Conservation (phyloP, 129 eudicot genomes). For the Tagetes patula region DNA sequence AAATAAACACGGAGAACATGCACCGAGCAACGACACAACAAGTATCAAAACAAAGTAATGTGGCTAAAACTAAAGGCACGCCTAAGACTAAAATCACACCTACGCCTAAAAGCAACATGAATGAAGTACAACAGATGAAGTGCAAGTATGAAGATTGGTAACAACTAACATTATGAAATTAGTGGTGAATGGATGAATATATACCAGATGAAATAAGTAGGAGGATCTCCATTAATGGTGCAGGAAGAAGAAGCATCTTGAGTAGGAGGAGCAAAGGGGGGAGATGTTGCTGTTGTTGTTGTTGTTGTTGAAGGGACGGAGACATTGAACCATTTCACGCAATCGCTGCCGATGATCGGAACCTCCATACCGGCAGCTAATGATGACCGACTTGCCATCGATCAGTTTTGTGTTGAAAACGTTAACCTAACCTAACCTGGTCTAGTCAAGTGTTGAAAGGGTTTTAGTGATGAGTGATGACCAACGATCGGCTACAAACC, state of each 20-base stretch:
- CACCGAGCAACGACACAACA: too few relatives aligned
- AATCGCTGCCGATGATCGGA: slow-evolving; percentile 73
- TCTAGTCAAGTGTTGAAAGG: slow-evolving; percentile 23
- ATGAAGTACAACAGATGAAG: too few relatives aligned
- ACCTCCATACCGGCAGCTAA: slow-evolving; percentile 83
- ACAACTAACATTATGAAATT: neutral
- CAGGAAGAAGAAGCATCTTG: slow-evolving; percentile 65
- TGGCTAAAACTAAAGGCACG: too few relatives aligned
- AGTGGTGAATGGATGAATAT: neutral
- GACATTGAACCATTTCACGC: slow-evolving; percentile 58
- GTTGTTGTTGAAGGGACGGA: slow-evolving; percentile 48
- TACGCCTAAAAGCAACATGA: too few relatives aligned
- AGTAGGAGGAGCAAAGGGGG: slow-evolving; percentile 41
- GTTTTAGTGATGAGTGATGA: neutral
- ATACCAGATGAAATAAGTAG: slow-evolving; percentile 71
- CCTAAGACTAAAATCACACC: too few relatives aligned
- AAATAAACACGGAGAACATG: too few relatives aligned
- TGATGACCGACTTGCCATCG: slow-evolving; percentile 52
- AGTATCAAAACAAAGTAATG: too few relatives aligned
- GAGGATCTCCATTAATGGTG: slow-evolving; percentile 53
- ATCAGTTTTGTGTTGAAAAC: slow-evolving; percentile 1
- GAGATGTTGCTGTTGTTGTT: slow-evolving; percentile 16
- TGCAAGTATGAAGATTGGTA: too few relatives aligned
- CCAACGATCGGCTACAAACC: too few relatives aligned
- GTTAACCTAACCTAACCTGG: slow-evolving; percentile 26